A percentile compares a stretch with the other conserved stretches of the same genome.
Conservation (phyloP, 1,139 yeast genomes). For the Candida neerlandica region DNA sequence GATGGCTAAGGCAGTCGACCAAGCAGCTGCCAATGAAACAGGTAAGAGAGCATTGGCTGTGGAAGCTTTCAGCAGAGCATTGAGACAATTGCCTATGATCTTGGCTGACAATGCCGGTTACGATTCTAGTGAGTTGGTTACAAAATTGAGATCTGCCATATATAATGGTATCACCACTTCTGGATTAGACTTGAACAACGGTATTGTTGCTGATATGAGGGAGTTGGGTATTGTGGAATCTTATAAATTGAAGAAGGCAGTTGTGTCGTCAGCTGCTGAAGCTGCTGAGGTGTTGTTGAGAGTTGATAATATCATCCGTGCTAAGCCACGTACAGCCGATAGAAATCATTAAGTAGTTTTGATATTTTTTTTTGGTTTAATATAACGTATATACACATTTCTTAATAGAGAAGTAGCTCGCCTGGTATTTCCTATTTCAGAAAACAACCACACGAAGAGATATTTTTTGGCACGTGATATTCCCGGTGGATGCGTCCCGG, state of each 20-base stretch:
- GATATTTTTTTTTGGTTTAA: neutral
- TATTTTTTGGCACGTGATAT: neutral
- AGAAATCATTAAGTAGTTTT: constrained; percentile 50
- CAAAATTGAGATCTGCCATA: constrained; percentile 88
- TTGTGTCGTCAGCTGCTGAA: constrained; percentile 94
- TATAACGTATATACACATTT: neutral
- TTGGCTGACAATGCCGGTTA: constrained; percentile 97
- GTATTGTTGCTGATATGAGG: constrained; percentile 90
- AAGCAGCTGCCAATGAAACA: constrained; percentile 87
- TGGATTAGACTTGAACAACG: constrained; percentile 85
- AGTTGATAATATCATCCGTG: constrained; percentile 94
- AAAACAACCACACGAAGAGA: neutral
- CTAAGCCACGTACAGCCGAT: constrained; percentile 96
- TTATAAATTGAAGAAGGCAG: constrained; percentile 88
- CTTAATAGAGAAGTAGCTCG: neutral
- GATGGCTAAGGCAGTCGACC: constrained; percentile 97
- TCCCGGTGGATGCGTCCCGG: neutral
- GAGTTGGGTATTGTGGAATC: constrained; percentile 92
- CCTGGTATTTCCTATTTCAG: neutral
- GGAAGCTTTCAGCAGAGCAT: constrained; percentile 91
- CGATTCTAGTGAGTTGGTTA: constrained; percentile 89
- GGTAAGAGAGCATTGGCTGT: constrained; percentile 95
- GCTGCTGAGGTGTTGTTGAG: constrained; percentile 95
- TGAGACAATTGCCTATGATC: constrained; percentile 93
- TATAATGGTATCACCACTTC: constrained; percentile 91